Conservation (phyloP, 2,329 filamentous ascomycete genomes). For the Paramyrothecium sp. region DNA sequence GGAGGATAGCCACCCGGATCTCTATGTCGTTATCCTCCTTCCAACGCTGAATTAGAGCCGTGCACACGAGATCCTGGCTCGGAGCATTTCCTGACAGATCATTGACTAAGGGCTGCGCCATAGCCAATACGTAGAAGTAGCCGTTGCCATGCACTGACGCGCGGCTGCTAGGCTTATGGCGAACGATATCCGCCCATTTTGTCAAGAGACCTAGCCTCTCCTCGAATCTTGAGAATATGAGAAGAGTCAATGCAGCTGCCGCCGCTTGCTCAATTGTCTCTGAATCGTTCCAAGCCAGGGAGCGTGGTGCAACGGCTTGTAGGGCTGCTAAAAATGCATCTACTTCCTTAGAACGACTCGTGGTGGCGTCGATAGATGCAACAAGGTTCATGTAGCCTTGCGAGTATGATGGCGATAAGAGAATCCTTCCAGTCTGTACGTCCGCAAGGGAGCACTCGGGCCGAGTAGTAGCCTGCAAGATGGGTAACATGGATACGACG, state of each 20-base stretch:
- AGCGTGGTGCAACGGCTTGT: slow-evolving; percentile 35
- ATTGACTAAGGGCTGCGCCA: slow-evolving; percentile 42
- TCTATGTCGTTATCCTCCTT: slow-evolving; percentile 46
- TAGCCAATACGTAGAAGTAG: slow-evolving; percentile 52
- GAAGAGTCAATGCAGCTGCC: slow-evolving; percentile 47
- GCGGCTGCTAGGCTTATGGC: slow-evolving; percentile 27
- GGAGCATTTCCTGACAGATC: slow-evolving; percentile 3
- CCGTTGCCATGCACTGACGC: slow-evolving; percentile 41
- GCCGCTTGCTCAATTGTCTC: slow-evolving; percentile 50
- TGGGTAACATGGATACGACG: slow-evolving; percentile 49
- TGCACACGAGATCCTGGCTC: slow-evolving; percentile 32
- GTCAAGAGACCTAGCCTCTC: slow-evolving; percentile 38
- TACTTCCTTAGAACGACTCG: slow-evolving; percentile 6
- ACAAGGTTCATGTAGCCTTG: slow-evolving; percentile 19
- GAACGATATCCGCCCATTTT: slow-evolving; percentile 46
- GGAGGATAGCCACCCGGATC: slow-evolving; percentile 53
- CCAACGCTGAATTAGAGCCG: slow-evolving; percentile 54
- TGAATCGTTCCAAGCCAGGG: slow-evolving; percentile 49
- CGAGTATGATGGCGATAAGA: slow-evolving; percentile 18
- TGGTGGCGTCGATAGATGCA: slow-evolving; percentile 11
- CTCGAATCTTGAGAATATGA: slow-evolving; percentile 39
- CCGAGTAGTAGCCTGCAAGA: slow-evolving; percentile 38
- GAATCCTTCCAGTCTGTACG: slow-evolving; percentile 17
- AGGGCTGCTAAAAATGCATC: slow-evolving; percentile 22
- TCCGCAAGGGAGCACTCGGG: slow-evolving; percentile 6